These are phyloP conservation scores for Hapsidospora chrysogenum DNA, from an alignment of 495 filamentous ascomycete genomes.

Conservation along the genomic window DNA sequence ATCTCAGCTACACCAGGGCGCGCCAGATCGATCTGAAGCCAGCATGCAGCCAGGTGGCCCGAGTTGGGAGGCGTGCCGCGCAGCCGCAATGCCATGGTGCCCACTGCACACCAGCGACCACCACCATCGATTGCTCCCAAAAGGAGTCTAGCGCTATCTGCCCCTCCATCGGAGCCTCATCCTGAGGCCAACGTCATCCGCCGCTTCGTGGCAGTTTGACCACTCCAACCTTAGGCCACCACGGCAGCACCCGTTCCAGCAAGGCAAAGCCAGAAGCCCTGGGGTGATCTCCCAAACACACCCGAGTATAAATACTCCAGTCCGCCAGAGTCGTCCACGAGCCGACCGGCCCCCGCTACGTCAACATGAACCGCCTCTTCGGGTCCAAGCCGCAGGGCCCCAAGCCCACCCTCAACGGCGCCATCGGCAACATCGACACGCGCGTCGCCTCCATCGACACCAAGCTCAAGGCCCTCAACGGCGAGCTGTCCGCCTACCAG, in stretches of 20 bases:
- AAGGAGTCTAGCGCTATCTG: too few relatives aligned
- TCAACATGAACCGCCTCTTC: conserved; percentile 86
- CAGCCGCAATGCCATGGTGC: too few relatives aligned
- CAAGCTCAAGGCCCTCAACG: conserved; percentile 80
- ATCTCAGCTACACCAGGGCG: too few relatives aligned
- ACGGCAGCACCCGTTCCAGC: neutral
- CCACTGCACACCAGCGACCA: too few relatives aligned
- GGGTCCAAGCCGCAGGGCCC: conserved; percentile 75
- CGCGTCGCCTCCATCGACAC: conserved; percentile 85
- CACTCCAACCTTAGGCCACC: neutral
- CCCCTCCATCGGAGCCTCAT: too few relatives aligned
- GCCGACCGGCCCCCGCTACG: neutral
- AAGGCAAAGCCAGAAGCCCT: neutral
- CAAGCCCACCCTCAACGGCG: conserved; percentile 75
- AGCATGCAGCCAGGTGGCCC: too few relatives aligned
- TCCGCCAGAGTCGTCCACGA: neutral
- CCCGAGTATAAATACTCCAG: too few relatives aligned
- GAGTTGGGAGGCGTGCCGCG: too few relatives aligned
- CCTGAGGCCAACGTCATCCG: too few relatives aligned
- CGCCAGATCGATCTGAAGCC: too few relatives aligned
- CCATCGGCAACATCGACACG: conserved; percentile 79
- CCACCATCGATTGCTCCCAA: too few relatives aligned
- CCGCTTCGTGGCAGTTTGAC: too few relatives aligned
- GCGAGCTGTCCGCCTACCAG: conserved; percentile 82
- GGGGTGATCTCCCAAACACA: neutral